These are phyloP conservation scores for Toxicodendron radicans DNA, from an alignment of 345 rosid species.

Conservation along the genomic window DNA sequence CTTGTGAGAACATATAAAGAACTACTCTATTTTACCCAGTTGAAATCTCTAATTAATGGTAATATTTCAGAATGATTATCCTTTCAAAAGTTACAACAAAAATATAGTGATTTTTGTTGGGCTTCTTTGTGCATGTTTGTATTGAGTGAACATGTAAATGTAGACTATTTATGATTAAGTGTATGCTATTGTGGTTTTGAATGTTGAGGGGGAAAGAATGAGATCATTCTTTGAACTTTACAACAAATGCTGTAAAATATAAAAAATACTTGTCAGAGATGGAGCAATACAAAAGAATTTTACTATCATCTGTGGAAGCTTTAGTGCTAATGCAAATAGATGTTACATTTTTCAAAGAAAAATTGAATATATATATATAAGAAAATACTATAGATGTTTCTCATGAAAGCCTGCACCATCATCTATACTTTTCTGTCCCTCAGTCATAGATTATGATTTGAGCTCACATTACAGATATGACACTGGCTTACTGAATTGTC, in stretches of 20 bases:
- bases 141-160: not conserved
- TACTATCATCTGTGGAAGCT: slow-evolving; percentile 24
- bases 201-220: slow-evolving; percentile 5
- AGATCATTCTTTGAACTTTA: slow-evolving; percentile 17
- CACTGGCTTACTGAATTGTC: slow-evolving; percentile 25
- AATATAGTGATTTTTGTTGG: not conserved
- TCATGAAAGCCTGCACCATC: slow-evolving; percentile 23
- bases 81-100: not conserved
- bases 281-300: slow-evolving; percentile 38
- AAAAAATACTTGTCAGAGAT: slow-evolving; percentile 19
- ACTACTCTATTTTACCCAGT: not conserved
- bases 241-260: slow-evolving; percentile 19
- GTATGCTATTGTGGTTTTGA: slow-evolving; percentile 4
- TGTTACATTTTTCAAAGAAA: slow-evolving; percentile 25
- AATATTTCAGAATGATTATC: not conserved
- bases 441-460: slow-evolving; percentile 23
- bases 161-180: not conserved
- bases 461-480: slow-evolving; percentile 35
- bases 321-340: slow-evolving; percentile 27
- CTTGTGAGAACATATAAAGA: not conserved
- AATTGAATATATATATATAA: not conserved
- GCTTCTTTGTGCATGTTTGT: slow-evolving; percentile 7
- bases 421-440: slow-evolving; percentile 24
- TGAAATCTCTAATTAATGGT: not conserved
- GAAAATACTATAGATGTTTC: slow-evolving; percentile 24